phyloP scores from a whole-genome alignment of 306 rosid species.

The Mimosa pudica region DNA sequence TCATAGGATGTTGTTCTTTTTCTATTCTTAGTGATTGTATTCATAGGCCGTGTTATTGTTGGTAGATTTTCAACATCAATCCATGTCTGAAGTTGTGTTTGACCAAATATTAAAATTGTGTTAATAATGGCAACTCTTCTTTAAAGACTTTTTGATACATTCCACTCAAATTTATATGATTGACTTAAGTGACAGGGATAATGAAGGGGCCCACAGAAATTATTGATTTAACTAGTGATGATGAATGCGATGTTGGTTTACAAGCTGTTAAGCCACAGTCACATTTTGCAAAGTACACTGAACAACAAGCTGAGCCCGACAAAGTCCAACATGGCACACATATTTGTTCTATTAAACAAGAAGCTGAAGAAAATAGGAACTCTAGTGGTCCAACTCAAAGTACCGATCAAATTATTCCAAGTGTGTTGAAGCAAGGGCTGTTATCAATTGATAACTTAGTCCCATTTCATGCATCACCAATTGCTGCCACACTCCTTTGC shows the following conservation, averaged over 20 bases:
- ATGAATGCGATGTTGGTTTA: conserved; percentile 50
- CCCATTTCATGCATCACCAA: conserved; percentile 53
- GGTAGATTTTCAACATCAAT: not conserved
- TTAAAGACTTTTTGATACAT: not conserved
- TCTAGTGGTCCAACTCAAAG: conserved; percentile 59
- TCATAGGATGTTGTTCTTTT: not conserved
- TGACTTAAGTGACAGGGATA: conserved; percentile 41
- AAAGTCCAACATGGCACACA: conserved; percentile 33
- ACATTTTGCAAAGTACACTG: conserved; percentile 26
- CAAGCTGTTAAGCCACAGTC: conserved; percentile 60
- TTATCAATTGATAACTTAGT: conserved; percentile 65
- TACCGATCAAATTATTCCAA: conserved; percentile 60
- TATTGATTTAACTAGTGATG: conserved; percentile 76
- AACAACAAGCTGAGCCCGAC: conserved; percentile 27
- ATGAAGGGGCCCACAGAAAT: conserved; percentile 57
- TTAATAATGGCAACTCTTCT: conserved; percentile 22
- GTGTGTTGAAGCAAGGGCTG: conserved; percentile 68
- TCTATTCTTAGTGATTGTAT: not conserved
- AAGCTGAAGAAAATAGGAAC: conserved; percentile 55
- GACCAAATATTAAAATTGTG: not conserved
- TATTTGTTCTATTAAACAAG: conserved; percentile 34
- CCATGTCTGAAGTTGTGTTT: not conserved
- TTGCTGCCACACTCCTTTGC: conserved; percentile 66
- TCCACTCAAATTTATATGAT: conserved; percentile 27
- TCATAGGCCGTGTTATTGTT: not conserved